Base-by-base conservation (phyloP, 495 filamentous ascomycete species). In the Neurospora sp. region DNA sequence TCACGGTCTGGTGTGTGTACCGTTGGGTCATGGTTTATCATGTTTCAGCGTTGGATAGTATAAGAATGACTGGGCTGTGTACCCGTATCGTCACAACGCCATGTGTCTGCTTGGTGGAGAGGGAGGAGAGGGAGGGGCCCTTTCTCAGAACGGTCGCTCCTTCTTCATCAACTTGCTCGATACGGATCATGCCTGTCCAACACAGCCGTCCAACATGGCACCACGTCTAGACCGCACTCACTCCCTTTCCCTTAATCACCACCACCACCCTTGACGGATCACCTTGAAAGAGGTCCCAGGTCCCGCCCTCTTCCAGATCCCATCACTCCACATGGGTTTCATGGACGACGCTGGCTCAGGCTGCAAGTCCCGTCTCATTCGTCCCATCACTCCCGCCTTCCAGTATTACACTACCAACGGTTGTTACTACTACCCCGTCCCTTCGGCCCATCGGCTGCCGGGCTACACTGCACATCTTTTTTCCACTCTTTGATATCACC, bases 131-230 rank as follows among this genome's bases (percentile, higher is more conserved):
- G 20, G 48, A 31, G 53, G 53, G 53, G 53, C 3, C 42, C 39
- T 41, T 71, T 40, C 38, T 37, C 68, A 46, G 39, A 35, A 20
- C n/a, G 41, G 35, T n/a, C 18, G 22, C 68, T 70, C 68, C 11
- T 37, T 35, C 22, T 68, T 53, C 14, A 46, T 70, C 14, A 46
- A 65, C 31, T 39, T 72, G 71, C 42, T 61, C 44, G 22, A 39
- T 31, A 27, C 53, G 42, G 69, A 79, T 71, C 75, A 81, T 81
- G 79, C 79, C 75, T 78, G 77, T 74, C 71, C 53, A 65, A 35
- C 53, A 35, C 31, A 35, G 31, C 53, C 61, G 68, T 41, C 70
- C 39, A 53, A 44, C 78, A 78, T 81, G 78, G 75, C 76, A 68
- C 70, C 75, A 71, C 75, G 42, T 74, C 78, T 61, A 70, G 70